Evolutionary conservation across 257 asterid species (phyloP), one percentile per base, ranked within the genome.

Genomic region (Ehretia macrophylla): DNA sequence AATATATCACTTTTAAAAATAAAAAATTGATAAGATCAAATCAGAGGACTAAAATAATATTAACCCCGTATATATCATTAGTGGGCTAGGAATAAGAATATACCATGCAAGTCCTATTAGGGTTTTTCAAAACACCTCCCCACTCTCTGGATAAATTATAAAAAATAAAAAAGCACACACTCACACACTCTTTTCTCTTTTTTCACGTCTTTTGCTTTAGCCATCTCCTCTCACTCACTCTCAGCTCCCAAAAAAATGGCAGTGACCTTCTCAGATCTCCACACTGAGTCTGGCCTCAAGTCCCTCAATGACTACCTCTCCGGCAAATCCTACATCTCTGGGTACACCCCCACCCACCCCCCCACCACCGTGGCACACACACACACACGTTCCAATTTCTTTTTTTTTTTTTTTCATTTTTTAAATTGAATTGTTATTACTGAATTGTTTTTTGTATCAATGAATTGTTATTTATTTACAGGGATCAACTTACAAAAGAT

Each of bases 271-370:
- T 62, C 87, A 38, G 89, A 88, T 88, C 95, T 91, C 62, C 87
- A 84, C 75, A 73, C 90, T 0, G 95, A 87, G 55, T 49, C 95
- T 20, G 98, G 98, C 60, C 73, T 88, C 67, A 83, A 84, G 73
- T 76, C 96, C 17, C 86, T 91, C 1, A 76, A 91, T 5, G 83
- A 35, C 0, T 77, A 60, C 59, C 94, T 91, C 32, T 58, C 95
- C 50, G 96, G 86, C 17, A 91, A 91, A 70, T 76, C 80, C 5
- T 80, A 60, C 81, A 72, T 91, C 72, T 85, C 89, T 27, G 94
- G 95, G 98, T 87, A 32, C 14, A 42, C 37, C 4, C 52, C 17
- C n/a, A n/a, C 23, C 18, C 49, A 54, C 35, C 12, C 17, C 20
- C 10, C n/a, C n/a, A n/a, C n/a, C n/a, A 14, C 16, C 10, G 19